These are phyloP conservation scores for Leccinum aurantiacum DNA, from an alignment of 768 basidiomycete species.

Conservation along the genomic window DNA sequence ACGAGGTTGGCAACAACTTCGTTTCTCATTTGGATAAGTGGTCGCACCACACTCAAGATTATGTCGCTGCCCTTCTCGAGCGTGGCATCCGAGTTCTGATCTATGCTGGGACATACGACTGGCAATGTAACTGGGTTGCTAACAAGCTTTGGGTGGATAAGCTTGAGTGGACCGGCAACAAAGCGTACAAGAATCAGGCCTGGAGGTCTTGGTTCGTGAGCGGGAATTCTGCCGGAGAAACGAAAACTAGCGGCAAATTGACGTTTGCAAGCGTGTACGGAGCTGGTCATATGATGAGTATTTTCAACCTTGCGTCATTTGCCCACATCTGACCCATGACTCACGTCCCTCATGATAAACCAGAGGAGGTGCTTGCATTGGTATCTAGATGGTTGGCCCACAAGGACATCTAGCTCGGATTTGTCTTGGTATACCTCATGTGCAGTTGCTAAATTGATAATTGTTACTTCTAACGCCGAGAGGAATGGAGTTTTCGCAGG, in stretches of 20 bases:
- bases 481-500: neutral
- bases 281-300: slow-evolving; percentile 74
- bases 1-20: slow-evolving; percentile 51
- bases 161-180: slow-evolving; percentile 60
- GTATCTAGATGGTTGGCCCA: slow-evolving; percentile 61
- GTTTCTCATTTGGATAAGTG: slow-evolving; percentile 60
- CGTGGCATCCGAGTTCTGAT: slow-evolving; percentile 52
- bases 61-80: slow-evolving; percentile 55
- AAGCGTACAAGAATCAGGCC: slow-evolving; percentile 42
- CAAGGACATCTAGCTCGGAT: slow-evolving; percentile 34
- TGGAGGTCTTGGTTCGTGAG: slow-evolving; percentile 57
- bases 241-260: slow-evolving; percentile 53
- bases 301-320: slow-evolving; percentile 8
- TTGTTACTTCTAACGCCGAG: neutral
- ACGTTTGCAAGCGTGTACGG: slow-evolving; percentile 64
- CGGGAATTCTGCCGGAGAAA: slow-evolving; percentile 54
- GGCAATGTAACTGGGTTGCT: slow-evolving; percentile 62
- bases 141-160: slow-evolving; percentile 61
- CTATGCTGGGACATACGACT: slow-evolving; percentile 57
- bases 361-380: slow-evolving; percentile 61
- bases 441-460: neutral
- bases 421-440: neutral
- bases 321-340: slow-evolving; percentile 20
- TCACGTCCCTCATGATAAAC: slow-evolving; percentile 69
- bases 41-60: slow-evolving; percentile 54